Evolutionary conservation across 805 yeast species (phyloP).

Genomic region (Kazachstania bromeliacearum): DNA sequence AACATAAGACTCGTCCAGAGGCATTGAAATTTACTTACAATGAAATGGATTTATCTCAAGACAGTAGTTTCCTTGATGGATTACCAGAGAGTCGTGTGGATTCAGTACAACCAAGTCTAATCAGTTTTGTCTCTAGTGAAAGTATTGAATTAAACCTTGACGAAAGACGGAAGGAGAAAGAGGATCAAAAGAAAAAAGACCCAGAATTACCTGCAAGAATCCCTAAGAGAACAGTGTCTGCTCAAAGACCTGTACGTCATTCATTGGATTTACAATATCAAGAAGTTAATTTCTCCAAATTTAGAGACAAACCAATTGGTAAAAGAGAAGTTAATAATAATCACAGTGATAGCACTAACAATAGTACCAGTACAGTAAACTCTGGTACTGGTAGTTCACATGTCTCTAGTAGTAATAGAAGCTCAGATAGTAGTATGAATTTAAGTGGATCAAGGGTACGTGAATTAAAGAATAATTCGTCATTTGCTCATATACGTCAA

Average conservation of each 20-base stretch:
- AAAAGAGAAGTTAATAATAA: background rate
- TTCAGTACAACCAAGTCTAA: slow-evolving; percentile 1
- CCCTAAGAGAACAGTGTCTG: background rate
- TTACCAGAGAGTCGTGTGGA: too few species aligned
- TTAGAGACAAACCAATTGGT: slow-evolving; percentile 1
- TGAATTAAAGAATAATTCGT: background rate
- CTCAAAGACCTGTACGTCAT: slow-evolving; percentile 5
- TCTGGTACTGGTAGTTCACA: background rate
- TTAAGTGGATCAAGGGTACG: background rate
- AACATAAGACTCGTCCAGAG: background rate
- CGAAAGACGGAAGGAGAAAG: slow-evolving; percentile 4
- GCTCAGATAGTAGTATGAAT: background rate
- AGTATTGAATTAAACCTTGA: slow-evolving; percentile 21
- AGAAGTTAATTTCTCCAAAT: slow-evolving; percentile 12
- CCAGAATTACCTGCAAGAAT: background rate
- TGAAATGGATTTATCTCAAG: slow-evolving; percentile 15
- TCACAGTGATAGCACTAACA: background rate
- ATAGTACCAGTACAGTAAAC: slow-evolving; percentile 1
- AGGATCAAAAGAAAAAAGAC: background rate
- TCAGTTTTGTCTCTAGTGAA: slow-evolving; percentile 20
- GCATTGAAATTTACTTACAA: slow-evolving; percentile 13
- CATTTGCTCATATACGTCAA: slow-evolving; percentile 14
- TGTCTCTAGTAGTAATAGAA: background rate
- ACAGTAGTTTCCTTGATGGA: slow-evolving; percentile 5
- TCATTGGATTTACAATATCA: slow-evolving; percentile 26